These are phyloP conservation scores for Glomus cerebriforme DNA, from an alignment of 192 early-diverging fungal genomes.

Conservation along the genomic window DNA sequence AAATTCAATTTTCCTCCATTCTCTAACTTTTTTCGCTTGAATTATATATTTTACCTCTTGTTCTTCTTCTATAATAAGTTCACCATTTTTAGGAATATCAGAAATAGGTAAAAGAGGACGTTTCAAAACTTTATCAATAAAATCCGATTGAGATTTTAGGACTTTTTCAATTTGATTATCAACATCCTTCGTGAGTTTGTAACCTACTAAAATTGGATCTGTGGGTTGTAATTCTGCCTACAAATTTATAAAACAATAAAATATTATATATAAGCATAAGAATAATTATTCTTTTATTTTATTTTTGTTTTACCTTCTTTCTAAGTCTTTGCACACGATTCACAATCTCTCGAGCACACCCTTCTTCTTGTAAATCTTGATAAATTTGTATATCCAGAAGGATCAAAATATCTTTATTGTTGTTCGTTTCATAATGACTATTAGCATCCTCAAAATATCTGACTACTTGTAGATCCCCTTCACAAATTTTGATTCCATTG, in stretches of 20 bases:
- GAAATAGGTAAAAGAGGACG: conserved; percentile 53
- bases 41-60: conserved; percentile 68
- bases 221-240: conserved; percentile 77
- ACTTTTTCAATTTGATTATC: conserved; percentile 68
- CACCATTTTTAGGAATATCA: conserved; percentile 39
- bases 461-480: conserved; percentile 83
- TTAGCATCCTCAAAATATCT: conserved; percentile 80
- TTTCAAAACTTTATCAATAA: conserved; percentile 76
- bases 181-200: conserved; percentile 72
- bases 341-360: conserved; percentile 90
- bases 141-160: conserved; percentile 69
- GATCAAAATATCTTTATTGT: conserved; percentile 81
- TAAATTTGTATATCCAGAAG: conserved; percentile 86
- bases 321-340: conserved; percentile 95
- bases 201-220: conserved; percentile 87
- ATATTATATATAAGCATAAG: background rate
- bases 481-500: conserved; percentile 75
- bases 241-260: background rate
- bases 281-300: background rate
- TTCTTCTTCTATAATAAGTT: conserved; percentile 80
- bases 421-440: conserved; percentile 73
- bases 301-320: conserved; percentile 70
- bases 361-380: conserved; percentile 83
- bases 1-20: background rate
- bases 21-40: too few relatives aligned